These are phyloP conservation scores for Kandelia obovata DNA, from an alignment of 345 rosid genomes.

Conservation along the genomic window DNA sequence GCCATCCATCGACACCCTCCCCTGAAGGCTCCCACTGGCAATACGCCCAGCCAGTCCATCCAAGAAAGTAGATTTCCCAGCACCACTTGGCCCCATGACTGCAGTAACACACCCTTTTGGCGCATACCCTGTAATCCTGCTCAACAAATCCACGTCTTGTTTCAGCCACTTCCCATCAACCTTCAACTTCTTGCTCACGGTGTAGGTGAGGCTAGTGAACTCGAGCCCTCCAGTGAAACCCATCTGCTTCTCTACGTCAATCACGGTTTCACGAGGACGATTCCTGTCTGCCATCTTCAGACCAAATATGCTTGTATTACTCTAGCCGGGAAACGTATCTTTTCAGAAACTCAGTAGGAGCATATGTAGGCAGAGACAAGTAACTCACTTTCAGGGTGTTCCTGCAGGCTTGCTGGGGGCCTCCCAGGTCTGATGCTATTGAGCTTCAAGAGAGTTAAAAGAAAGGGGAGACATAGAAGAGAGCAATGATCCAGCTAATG, in stretches of 20 bases:
- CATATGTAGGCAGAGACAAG: not conserved
- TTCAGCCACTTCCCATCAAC: constrained; percentile 45
- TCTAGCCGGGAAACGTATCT: not conserved
- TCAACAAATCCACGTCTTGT: constrained; percentile 47
- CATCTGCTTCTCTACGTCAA: constrained; percentile 37
- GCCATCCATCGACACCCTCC: constrained; percentile 52
- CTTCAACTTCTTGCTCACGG: constrained; percentile 41
- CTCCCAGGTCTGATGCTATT: constrained; percentile 12
- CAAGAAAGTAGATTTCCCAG: constrained; percentile 62
- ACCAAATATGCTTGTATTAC: not conserved
- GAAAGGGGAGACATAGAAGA: constrained; percentile 1
- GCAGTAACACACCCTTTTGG: constrained; percentile 67
- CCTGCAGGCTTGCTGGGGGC: not conserved
- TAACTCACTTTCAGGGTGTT: not conserved
- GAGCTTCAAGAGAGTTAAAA: constrained; percentile 19
- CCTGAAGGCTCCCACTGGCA: constrained; percentile 58
- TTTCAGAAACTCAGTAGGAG: not conserved
- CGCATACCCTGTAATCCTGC: constrained; percentile 56
- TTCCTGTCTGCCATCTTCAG: constrained; percentile 26
- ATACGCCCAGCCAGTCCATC: constrained; percentile 62
- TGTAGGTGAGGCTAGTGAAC: constrained; percentile 48
- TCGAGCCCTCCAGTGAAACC: constrained; percentile 51
- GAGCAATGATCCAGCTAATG: constrained; percentile 26
- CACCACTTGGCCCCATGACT: constrained; percentile 74
- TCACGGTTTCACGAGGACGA: constrained; percentile 28